phyloP scores from a whole-genome alignment of 2,329 filamentous ascomycete genomes.

The Talaromyces sp. region DNA sequence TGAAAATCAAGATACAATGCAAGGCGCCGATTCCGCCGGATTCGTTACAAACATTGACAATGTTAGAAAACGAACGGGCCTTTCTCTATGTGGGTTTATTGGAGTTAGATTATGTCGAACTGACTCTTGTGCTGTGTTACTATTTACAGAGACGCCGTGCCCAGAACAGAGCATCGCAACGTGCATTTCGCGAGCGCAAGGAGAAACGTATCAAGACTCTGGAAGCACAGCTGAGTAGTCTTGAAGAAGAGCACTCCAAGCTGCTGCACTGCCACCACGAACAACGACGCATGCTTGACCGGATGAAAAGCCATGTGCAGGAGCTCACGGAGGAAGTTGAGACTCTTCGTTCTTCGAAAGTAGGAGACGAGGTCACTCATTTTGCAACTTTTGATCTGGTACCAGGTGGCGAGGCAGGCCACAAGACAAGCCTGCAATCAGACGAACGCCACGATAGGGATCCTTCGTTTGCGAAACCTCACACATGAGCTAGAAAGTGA shows the following conservation, averaged over 20 bases:
- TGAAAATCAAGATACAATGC: neutral
- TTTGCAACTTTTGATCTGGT: neutral
- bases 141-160: constrained; percentile 51
- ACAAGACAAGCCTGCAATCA: neutral
- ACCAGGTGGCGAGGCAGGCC: neutral
- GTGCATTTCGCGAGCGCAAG: constrained; percentile 81
- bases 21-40: neutral
- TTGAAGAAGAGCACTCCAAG: constrained; percentile 34
- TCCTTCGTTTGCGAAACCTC: neutral
- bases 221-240: constrained; percentile 68
- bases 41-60: neutral
- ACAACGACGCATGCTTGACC: constrained; percentile 23
- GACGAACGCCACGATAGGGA: neutral
- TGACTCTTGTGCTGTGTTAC: neutral
- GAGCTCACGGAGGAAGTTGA: constrained; percentile 21
- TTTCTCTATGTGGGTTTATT: neutral
- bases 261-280: constrained; percentile 25
- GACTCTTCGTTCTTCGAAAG: constrained; percentile 5
- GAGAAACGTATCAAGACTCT: constrained; percentile 80
- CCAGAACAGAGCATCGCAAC: constrained; percentile 79
- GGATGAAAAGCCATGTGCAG: constrained; percentile 20
- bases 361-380: neutral
- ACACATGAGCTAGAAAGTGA: neutral
- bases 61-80: neutral
- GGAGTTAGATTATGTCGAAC: neutral